Evolutionary conservation across 2,329 filamentous ascomycete species (phyloP).

Genomic region (Grosmannia serpens): DNA sequence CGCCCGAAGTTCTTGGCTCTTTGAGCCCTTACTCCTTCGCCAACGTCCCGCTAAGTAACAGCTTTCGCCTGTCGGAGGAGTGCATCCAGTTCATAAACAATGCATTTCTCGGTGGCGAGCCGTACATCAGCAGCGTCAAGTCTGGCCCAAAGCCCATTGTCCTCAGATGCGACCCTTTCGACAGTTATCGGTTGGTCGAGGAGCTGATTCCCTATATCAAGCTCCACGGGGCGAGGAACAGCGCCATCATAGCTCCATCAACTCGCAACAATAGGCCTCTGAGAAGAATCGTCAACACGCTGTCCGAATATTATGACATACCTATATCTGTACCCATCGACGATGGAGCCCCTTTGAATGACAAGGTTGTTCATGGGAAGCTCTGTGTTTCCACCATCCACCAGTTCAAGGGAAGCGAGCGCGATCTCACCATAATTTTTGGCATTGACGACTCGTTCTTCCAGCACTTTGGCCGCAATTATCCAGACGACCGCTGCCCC

Average conservation of each 20-base stretch:
- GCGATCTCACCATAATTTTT: background rate
- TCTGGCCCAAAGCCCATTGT: background rate
- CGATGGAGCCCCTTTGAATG: background rate
- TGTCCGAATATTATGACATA: background rate
- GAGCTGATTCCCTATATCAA: background rate
- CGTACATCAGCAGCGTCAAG: background rate
- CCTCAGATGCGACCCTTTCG: background rate
- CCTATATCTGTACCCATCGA: background rate
- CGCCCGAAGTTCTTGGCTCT: background rate
- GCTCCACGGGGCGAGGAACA: background rate
- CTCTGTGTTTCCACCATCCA: background rate
- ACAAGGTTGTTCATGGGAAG: background rate
- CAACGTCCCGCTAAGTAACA: background rate
- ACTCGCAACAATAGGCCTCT: background rate
- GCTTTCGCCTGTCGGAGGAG: background rate
- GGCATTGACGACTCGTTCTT: background rate
- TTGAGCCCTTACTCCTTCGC: background rate
- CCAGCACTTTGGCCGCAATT: background rate
- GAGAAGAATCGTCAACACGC: background rate
- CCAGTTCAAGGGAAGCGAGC: conserved; percentile 1
- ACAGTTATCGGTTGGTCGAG: background rate
- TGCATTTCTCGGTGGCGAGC: background rate
- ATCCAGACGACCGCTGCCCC: background rate
- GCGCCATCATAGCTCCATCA: background rate
- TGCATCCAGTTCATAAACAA: background rate